These are phyloP conservation scores for Salix suchowensis DNA, from an alignment of 345 rosid genomes.

Conservation along the genomic window DNA sequence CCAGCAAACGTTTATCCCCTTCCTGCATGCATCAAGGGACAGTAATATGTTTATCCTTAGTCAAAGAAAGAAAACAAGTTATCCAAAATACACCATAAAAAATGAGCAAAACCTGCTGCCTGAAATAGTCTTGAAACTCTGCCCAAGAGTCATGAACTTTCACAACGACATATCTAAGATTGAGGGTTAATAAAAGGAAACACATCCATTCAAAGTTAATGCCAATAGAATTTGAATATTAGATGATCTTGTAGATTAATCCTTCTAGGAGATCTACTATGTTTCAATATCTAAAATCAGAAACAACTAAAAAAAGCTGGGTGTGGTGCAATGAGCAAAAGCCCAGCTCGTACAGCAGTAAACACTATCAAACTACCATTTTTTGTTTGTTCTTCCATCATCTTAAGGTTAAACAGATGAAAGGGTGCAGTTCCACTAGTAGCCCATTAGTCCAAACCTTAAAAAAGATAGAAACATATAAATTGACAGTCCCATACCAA, in stretches of 20 bases:
- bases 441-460: neutral
- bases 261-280: neutral
- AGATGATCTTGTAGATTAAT: neutral
- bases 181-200: slow-evolving; percentile 29
- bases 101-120: slow-evolving; percentile 54
- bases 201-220: neutral
- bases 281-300: neutral
- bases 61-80: neutral
- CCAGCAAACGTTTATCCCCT: slow-evolving; percentile 79
- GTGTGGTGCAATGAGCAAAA: neutral
- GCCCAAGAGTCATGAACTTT: slow-evolving; percentile 78
- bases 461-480: neutral
- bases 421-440: neutral
- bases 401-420: neutral
- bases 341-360: neutral
- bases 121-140: slow-evolving; percentile 69
- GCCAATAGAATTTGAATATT: neutral
- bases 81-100: neutral
- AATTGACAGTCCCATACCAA: neutral
- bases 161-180: slow-evolving; percentile 65
- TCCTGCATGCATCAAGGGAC: slow-evolving; percentile 40
- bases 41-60: neutral
- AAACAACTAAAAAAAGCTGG: neutral
- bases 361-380: neutral
- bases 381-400: neutral